Conservation (phyloP, 305 asterid species). For the Nicotiana rustica region DNA sequence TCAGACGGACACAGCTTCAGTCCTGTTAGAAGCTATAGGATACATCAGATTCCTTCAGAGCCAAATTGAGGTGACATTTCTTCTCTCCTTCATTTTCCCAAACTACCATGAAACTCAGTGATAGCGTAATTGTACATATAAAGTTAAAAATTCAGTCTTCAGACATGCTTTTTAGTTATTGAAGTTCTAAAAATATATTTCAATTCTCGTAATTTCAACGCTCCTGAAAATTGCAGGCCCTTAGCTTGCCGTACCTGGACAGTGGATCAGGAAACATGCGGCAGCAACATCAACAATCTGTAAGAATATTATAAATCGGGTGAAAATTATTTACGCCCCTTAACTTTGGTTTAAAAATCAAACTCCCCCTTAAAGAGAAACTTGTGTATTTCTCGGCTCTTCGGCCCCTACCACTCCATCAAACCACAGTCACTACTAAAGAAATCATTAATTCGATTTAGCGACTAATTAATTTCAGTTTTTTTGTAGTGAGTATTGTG, state of each 20-base stretch:
- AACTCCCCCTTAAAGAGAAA: neutral
- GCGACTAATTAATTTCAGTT: too few relatives aligned
- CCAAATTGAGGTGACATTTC: constrained; percentile 78
- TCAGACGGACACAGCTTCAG: constrained; percentile 98
- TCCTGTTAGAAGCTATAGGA: constrained; percentile 84
- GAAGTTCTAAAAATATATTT: constrained; percentile 33
- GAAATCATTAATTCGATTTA: too few relatives aligned
- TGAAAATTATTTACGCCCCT: too few relatives aligned
- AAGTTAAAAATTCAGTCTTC: constrained; percentile 23
- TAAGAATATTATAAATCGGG: constrained; percentile 38
- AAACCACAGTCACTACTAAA: neutral
- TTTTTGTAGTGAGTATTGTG: neutral
- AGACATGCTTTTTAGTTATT: constrained; percentile 31
- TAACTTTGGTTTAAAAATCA: neutral
- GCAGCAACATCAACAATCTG: constrained; percentile 51
- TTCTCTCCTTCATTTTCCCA: constrained; percentile 32
- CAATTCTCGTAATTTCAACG: constrained; percentile 27
- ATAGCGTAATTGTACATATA: constrained; percentile 28
- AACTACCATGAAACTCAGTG: constrained; percentile 39
- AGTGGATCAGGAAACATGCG: constrained; percentile 52
- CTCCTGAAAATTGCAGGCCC: constrained; percentile 67
- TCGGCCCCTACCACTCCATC: neutral
- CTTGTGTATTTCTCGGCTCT: neutral
- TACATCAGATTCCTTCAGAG: constrained; percentile 88
- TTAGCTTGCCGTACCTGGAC: constrained; percentile 72